A percentile compares a stretch with the other conserved stretches of the same genome.
Evolutionary conservation across 331 rosid species (phyloP).

Genomic region (Spiraea crenata): DNA sequence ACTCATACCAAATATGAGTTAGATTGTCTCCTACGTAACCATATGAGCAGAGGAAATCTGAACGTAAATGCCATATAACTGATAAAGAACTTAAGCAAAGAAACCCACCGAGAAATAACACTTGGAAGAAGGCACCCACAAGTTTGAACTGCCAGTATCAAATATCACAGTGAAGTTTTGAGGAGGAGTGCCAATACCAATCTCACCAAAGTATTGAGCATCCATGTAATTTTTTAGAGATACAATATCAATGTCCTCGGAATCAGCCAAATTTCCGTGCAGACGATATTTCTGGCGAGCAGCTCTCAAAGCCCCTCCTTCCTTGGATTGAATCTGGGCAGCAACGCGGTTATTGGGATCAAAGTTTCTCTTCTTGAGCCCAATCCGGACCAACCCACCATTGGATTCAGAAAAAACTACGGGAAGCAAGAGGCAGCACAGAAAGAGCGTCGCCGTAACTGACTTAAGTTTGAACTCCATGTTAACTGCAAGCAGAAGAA

Average conservation of each 20-base stretch:
- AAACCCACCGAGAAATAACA: conserved; percentile 65
- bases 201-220: conserved; percentile 74
- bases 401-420: conserved; percentile 42
- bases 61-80: background rate
- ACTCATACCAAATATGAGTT: conserved; percentile 17
- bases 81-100: background rate
- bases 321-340: conserved; percentile 46
- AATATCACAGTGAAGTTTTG: conserved; percentile 68
- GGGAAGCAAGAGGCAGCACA: conserved; percentile 44
- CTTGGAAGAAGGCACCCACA: conserved; percentile 75
- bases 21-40: background rate
- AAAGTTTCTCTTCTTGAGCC: conserved; percentile 46
- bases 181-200: conserved; percentile 66
- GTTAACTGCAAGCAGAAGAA: conserved; percentile 27
- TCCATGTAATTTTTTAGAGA: conserved; percentile 65
- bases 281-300: conserved; percentile 32
- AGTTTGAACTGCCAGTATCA: conserved; percentile 70
- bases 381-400: conserved; percentile 50
- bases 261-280: conserved; percentile 28
- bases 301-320: conserved; percentile 31
- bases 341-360: conserved; percentile 46
- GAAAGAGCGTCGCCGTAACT: conserved; percentile 28
- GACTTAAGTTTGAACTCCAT: conserved; percentile 40
- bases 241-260: conserved; percentile 49
- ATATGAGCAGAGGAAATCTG: background rate